phyloP scores from a whole-genome alignment of 1,139 yeast species.

The Debaryomyces sp. region DNA sequence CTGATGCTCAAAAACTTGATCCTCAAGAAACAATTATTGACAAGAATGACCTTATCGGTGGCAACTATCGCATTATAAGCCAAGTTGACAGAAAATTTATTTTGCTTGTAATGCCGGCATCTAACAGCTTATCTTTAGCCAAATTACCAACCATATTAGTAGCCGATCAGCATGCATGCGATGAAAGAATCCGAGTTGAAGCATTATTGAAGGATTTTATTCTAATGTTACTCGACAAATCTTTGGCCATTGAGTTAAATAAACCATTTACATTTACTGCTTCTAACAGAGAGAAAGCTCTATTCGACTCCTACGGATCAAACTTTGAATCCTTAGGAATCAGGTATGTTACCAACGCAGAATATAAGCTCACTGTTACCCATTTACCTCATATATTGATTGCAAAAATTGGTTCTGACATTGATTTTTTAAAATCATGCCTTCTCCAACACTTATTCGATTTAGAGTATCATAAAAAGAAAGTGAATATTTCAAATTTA shows the following conservation, averaged over 20 bases:
- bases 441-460: constrained; percentile 48
- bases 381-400: constrained; percentile 46
- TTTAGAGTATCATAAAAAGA: constrained; percentile 28
- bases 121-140: background rate
- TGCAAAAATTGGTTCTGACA: constrained; percentile 27
- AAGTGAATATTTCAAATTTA: constrained; percentile 10
- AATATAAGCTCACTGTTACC: constrained; percentile 21
- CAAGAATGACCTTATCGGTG: background rate
- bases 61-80: constrained; percentile 24
- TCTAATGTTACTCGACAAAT: constrained; percentile 15
- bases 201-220: constrained; percentile 35
- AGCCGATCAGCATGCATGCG: constrained; percentile 81
- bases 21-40: background rate
- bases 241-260: constrained; percentile 14
- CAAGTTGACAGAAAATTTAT: constrained; percentile 69
- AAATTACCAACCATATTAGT: constrained; percentile 31
- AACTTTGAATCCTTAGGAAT: constrained; percentile 44
- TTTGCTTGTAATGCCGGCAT: constrained; percentile 31
- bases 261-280: constrained; percentile 22
- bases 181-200: constrained; percentile 68
- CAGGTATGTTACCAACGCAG: constrained; percentile 16
- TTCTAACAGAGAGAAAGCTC: constrained; percentile 27
- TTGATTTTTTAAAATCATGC: constrained; percentile 30
- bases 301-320: constrained; percentile 27
- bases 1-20: background rate